Percentiles rank a stretch among this genome's conserved stretches.
Conservation (phyloP, 1,139 yeast species). For the Scheffersomyces insectosa region DNA sequence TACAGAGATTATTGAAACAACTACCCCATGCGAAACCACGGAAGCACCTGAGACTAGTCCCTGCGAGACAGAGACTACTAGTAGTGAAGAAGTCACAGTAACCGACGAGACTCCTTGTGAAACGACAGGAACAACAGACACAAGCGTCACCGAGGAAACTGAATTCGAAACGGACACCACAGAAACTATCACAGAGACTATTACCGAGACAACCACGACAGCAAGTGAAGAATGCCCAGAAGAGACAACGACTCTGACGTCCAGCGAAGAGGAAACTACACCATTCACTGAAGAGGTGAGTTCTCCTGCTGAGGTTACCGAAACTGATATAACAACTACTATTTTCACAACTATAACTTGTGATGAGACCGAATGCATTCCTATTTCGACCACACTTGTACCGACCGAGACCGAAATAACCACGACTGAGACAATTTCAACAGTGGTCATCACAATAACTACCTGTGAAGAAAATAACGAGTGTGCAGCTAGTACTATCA, state of each 20-base stretch:
- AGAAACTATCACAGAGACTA: too few relatives aligned
- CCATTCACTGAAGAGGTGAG: too few relatives aligned
- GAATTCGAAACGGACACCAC: too few relatives aligned
- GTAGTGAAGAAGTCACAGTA: background rate
- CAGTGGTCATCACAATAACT: slow-evolving; percentile 18
- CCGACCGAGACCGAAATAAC: background rate
- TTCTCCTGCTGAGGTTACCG: background rate
- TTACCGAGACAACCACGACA: too few relatives aligned
- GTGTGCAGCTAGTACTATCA: slow-evolving; percentile 4
- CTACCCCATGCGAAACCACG: background rate
- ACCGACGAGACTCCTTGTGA: background rate
- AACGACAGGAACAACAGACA: too few relatives aligned
- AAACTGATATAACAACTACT: background rate
- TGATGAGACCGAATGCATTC: background rate
- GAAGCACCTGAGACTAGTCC: background rate
- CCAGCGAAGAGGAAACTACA: too few relatives aligned
- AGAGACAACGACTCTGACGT: too few relatives aligned
- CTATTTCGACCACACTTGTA: background rate
- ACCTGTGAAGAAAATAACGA: slow-evolving; percentile 2
- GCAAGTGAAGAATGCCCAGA: too few relatives aligned
- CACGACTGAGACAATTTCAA: slow-evolving; percentile 9
- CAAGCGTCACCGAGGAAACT: too few relatives aligned
- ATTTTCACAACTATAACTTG: background rate
- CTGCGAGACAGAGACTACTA: background rate
- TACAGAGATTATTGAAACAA: background rate